These are phyloP conservation scores for Balansia obtecta DNA, from an alignment of 2,329 filamentous ascomycete genomes.

Conservation along the genomic window DNA sequence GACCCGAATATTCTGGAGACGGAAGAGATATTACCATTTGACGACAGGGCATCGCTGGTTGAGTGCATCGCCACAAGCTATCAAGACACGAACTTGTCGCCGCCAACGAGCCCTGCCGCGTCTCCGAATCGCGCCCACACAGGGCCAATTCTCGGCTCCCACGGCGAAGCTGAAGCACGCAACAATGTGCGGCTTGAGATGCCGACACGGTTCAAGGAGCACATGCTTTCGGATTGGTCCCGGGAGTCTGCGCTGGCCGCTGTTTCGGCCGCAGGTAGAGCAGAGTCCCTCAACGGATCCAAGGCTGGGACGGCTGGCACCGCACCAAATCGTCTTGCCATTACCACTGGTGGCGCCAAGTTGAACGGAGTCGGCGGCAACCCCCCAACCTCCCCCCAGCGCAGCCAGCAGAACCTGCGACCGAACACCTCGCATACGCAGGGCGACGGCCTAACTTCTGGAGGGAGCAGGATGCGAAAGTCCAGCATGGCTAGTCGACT, in stretches of 20 bases:
- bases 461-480: constrained; percentile 35
- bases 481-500: constrained; percentile 39
- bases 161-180: constrained; percentile 26
- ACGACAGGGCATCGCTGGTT: constrained; percentile 58
- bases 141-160: constrained; percentile 46
- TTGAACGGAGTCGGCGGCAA: constrained; percentile 29
- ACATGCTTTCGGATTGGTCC: constrained; percentile 71
- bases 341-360: constrained; percentile 27
- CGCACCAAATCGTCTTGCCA: constrained; percentile 42
- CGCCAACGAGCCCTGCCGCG: constrained; percentile 54
- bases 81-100: constrained; percentile 45
- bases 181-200: constrained; percentile 39
- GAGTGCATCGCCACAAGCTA: constrained; percentile 65
- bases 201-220: constrained; percentile 54
- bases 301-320: constrained; percentile 48
- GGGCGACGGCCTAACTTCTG: constrained; percentile 19
- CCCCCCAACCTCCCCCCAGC: constrained; percentile 32
- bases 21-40: constrained; percentile 61
- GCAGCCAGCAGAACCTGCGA: constrained; percentile 37
- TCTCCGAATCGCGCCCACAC: constrained; percentile 56
- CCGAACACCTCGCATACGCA: constrained; percentile 32
- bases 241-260: constrained; percentile 59
- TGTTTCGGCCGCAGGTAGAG: constrained; percentile 56
- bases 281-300: constrained; percentile 66
- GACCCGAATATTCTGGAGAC: constrained; percentile 43